Percentiles rank a stretch among this genome's conserved stretches.
Evolutionary conservation across 2,329 filamentous ascomycete genomes (phyloP).

Genomic region (Curvularia eragrostidis): DNA sequence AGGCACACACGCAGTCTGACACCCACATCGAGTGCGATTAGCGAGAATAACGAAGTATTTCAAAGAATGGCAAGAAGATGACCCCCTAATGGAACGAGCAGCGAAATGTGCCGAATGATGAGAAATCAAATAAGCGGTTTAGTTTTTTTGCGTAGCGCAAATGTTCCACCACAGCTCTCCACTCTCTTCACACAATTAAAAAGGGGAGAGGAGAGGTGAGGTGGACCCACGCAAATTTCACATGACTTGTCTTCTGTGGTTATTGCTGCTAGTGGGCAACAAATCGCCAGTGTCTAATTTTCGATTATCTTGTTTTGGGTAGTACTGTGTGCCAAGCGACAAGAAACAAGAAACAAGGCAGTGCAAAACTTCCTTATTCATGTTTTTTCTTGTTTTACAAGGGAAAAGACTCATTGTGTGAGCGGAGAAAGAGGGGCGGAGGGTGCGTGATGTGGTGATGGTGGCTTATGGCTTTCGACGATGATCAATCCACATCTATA

Average conservation of each 20-base stretch:
- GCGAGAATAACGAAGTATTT: background rate
- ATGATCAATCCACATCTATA: no score
- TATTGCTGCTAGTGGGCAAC: no score
- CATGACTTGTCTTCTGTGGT: background rate
- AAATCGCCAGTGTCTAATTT: no score
- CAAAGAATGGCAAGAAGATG: background rate
- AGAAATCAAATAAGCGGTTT: background rate
- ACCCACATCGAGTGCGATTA: background rate
- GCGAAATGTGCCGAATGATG: background rate
- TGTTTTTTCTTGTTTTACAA: background rate
- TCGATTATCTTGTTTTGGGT: background rate
- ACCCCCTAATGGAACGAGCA: background rate
- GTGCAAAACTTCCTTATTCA: background rate
- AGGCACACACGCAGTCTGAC: background rate
- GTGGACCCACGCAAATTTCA: background rate
- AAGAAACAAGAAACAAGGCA: background rate
- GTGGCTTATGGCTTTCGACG: background rate
- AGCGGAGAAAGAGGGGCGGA: background rate
- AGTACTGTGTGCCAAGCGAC: background rate
- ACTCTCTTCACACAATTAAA: no score
- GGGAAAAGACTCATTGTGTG: background rate
- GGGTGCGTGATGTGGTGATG: background rate
- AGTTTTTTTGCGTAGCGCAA: background rate
- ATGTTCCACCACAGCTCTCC: background rate
- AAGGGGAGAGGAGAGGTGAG: background rate